Base-by-base conservation (phyloP, 148 eudicot genomes). In the Suaeda aralocaspica region DNA sequence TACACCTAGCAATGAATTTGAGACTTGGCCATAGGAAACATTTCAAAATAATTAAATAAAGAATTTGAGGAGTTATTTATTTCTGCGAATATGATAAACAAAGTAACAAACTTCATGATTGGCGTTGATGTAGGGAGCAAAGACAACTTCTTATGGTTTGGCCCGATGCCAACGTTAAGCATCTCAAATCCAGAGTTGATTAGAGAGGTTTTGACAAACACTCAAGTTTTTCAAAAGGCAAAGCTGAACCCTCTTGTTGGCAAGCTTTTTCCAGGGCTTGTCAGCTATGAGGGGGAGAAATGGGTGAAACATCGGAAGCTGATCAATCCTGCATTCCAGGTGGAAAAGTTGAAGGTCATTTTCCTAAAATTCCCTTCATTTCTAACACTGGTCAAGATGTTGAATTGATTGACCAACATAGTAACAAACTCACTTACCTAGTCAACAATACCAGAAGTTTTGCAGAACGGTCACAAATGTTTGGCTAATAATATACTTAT, bases 251-350 rank as follows among this genome's bases (percentile, higher is more conserved):
- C 70, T 22, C 16, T 55, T 18, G 19, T 42, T 6, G 46, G 31
- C 33, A 66, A 73, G 76, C 57, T 65, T n/a, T 57, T 73, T 31
- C 46, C 70, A 39, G 76, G 70, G 14, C 4, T 73, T 57, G 45
- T 53, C 8, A 14, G 42, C 44, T 57, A 73, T 15, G 70, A 73
- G 18, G 76, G 76, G 9, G 70, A 73, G 2, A 58, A 56, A 66
- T 73, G 76, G 70, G 70, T 56, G 4, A 58, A 65, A 65, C 70
- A 73, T 39, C 45, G 76, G 22, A 73, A 45, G 76, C 9, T 73
- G 52, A 56, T 73, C 33, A 73, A 66, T 34, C 70, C 76, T 29
- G 76, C 76, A 33, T 73, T 73, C 57, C 76, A 73, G 45, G 14
- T 67, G 42, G 76, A 73, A 33, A 73, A 66, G 65, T 48, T 73